Percentiles rank a stretch among this genome's conserved stretches.
These are phyloP conservation scores for Gossypium bickii DNA, from an alignment of 345 rosid species.

Conservation along the genomic window DNA sequence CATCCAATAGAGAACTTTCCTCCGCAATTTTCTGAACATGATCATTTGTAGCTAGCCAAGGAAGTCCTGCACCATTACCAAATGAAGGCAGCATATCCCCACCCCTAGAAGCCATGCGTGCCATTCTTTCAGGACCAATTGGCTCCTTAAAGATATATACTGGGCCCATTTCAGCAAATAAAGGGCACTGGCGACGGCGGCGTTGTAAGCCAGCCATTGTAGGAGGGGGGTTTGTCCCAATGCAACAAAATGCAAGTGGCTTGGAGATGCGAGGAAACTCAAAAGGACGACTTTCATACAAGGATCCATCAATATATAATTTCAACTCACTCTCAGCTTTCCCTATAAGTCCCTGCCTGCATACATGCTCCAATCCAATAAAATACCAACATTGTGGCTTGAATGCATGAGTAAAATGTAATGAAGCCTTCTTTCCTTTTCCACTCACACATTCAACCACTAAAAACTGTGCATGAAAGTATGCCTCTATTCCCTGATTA, in stretches of 20 bases:
- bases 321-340: slow-evolving; percentile 93
- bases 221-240: slow-evolving; percentile 98
- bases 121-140: slow-evolving; percentile 90
- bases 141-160: slow-evolving; percentile 94
- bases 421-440: slow-evolving; percentile 86
- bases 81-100: slow-evolving; percentile 90
- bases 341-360: slow-evolving; percentile 83
- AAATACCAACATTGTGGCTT: slow-evolving; percentile 99
- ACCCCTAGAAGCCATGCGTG: slow-evolving; percentile 87
- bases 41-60: slow-evolving; percentile 88
- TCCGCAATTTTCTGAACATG: slow-evolving; percentile 53
- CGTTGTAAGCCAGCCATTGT: slow-evolving; percentile 98
- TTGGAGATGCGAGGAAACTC: slow-evolving; percentile 93
- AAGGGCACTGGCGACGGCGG: slow-evolving; percentile 96
- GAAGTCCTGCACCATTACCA: slow-evolving; percentile 91
- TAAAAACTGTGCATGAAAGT: slow-evolving; percentile 96
- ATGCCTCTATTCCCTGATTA: slow-evolving; percentile 96
- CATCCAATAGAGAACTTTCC: slow-evolving; percentile 79
- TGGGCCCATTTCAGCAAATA: slow-evolving; percentile 99
- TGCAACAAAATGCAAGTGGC: slow-evolving; percentile 95
- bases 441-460: slow-evolving; percentile 96
- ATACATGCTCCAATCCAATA: slow-evolving; percentile 86
- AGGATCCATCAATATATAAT: slow-evolving; percentile 85
- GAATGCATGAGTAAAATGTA: slow-evolving; percentile 98
- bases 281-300: slow-evolving; percentile 90